These are phyloP conservation scores for Lignosus rhinocerotis DNA, from an alignment of 1,284 basidiomycete genomes.

Conservation along the genomic window DNA sequence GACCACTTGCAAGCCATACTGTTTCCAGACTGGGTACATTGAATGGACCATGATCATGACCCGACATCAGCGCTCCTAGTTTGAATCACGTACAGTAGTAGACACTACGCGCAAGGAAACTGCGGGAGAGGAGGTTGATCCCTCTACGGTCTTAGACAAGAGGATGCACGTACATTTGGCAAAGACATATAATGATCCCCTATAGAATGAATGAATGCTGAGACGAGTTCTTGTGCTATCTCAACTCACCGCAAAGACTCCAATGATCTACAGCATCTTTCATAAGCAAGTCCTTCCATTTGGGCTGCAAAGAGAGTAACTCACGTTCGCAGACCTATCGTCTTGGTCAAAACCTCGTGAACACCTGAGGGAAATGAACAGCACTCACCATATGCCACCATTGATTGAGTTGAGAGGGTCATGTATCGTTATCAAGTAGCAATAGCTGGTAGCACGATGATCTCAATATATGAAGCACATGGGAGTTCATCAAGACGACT, in stretches of 20 bases:
- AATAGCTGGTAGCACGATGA: neutral
- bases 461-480: no score
- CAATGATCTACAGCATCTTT: neutral
- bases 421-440: neutral
- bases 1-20: neutral
- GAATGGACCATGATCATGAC: neutral
- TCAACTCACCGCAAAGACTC: slow-evolving; percentile 6
- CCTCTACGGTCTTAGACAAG: neutral
- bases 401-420: no score
- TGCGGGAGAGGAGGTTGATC: neutral
- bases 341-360: no score
- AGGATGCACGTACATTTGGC: neutral
- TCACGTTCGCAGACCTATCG: slow-evolving; percentile 5
- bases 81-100: neutral
- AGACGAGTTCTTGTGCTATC: neutral
- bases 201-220: neutral
- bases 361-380: no score
- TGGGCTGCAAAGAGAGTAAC: neutral
- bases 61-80: neutral
- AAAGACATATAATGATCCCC: neutral
- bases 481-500: no score
- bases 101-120: neutral
- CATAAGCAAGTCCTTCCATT: neutral
- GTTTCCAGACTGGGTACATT: neutral
- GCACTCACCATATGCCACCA: neutral